phyloP scores from a whole-genome alignment of 768 basidiomycete species.

The Mycena capillaripes region DNA sequence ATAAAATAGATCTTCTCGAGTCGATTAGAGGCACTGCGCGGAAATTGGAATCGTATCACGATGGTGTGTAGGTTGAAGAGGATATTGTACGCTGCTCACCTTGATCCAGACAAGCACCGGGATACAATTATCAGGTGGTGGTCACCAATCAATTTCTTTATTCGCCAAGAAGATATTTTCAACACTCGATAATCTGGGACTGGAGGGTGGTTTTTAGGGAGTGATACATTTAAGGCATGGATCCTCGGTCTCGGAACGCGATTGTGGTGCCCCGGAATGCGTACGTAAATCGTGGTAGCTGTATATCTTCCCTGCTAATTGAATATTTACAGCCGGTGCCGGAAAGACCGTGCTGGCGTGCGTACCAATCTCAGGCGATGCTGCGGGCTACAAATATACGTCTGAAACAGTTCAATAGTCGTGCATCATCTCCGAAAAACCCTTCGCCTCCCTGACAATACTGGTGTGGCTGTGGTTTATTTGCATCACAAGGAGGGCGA shows the following conservation, averaged over 20 bases:
- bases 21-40: neutral
- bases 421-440: conserved; percentile 10
- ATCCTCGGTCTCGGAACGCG: neutral
- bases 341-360: conserved; percentile 24
- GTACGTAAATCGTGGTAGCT: neutral
- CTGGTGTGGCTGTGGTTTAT: neutral
- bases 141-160: conserved; percentile 20
- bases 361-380: neutral
- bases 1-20: neutral
- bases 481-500: conserved; percentile 9
- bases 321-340: conserved; percentile 6
- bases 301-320: neutral
- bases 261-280: conserved; percentile 23
- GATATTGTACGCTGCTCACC: neutral
- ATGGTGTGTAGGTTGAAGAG: neutral
- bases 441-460: neutral
- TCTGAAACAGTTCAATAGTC: neutral
- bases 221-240: neutral
- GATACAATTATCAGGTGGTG: conserved; percentile 13
- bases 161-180: conserved; percentile 12
- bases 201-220: conserved; percentile 11
- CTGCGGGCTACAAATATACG: neutral
- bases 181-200: conserved; percentile 1
- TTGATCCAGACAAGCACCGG: neutral
- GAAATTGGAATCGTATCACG: no score